Percentiles rank a stretch among this genome's conserved stretches.
Conservation (phyloP, 805 yeast genomes). For the Ogataea pini region DNA sequence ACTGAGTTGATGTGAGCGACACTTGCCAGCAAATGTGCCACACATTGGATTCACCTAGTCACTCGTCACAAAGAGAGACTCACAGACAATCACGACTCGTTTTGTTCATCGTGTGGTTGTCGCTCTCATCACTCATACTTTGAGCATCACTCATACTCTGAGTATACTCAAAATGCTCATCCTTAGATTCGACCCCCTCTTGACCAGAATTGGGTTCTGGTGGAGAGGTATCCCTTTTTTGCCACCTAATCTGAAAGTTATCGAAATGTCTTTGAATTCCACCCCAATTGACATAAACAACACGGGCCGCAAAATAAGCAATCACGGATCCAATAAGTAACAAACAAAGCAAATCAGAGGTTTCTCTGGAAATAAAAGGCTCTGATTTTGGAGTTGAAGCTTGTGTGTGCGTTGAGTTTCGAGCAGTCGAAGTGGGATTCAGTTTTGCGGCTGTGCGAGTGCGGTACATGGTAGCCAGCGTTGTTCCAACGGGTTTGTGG, state of each 20-base stretch:
- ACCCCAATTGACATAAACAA: constrained; percentile 8
- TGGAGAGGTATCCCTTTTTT: not conserved
- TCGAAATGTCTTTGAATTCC: not conserved
- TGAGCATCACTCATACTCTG: not conserved
- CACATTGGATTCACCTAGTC: too few relatives aligned
- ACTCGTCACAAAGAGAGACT: too few relatives aligned
- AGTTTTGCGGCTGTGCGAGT: not conserved
- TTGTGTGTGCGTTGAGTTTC: not conserved
- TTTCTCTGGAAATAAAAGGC: constrained; percentile 3
- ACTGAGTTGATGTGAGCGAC: too few relatives aligned
- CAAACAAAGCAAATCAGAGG: constrained; percentile 2
- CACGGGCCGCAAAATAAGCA: constrained; percentile 4
- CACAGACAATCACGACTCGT: too few relatives aligned
- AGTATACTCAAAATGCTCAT: not conserved
- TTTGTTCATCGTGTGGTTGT: not conserved
- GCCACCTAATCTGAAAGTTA: not conserved
- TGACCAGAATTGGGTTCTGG: not conserved
- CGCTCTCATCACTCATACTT: too few relatives aligned
- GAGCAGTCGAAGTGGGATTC: not conserved
- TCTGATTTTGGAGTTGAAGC: not conserved
- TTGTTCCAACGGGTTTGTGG: not conserved
- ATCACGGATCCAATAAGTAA: constrained; percentile 3
- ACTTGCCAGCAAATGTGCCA: too few relatives aligned
- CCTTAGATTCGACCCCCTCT: not conserved
- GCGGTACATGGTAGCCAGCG: constrained; percentile 4